A percentile compares a stretch with the other conserved stretches of the same genome.
These are phyloP conservation scores for Termitomyces sp. DNA, from an alignment of 768 basidiomycete species.

Conservation along the genomic window DNA sequence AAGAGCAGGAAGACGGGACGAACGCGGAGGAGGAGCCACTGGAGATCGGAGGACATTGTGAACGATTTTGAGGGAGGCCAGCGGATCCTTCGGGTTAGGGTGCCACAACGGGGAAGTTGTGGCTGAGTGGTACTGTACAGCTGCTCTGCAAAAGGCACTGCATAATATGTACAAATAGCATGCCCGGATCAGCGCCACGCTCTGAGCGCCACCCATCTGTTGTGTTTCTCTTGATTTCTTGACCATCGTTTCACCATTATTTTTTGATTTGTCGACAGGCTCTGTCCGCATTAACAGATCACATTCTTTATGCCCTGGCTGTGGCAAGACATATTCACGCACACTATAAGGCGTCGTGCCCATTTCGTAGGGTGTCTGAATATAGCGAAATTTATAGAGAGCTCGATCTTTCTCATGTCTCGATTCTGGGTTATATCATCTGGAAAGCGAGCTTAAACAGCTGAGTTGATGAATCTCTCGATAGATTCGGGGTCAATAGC, in stretches of 20 bases:
- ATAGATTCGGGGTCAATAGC: background rate
- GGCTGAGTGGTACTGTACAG: constrained; percentile 37
- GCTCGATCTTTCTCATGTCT: background rate
- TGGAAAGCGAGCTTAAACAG: background rate
- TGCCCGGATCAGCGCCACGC: background rate
- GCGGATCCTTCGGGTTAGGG: constrained; percentile 6
- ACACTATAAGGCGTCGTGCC: background rate
- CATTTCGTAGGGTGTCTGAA: background rate
- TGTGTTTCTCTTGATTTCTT: background rate
- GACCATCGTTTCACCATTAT: background rate
- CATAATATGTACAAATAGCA: constrained; percentile 23
- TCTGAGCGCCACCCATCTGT: background rate
- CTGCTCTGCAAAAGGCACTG: constrained; percentile 13
- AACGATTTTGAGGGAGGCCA: constrained; percentile 15
- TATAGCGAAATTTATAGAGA: background rate
- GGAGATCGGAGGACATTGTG: constrained; percentile 84
- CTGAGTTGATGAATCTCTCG: too few relatives aligned
- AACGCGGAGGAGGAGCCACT: constrained; percentile 91
- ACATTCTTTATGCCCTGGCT: background rate
- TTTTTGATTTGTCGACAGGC: background rate
- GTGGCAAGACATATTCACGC: background rate
- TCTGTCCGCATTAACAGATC: background rate
- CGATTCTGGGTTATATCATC: background rate
- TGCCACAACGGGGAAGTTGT: constrained; percentile 21
- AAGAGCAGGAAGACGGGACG: constrained; percentile 23